Conservation (phyloP, 2,329 filamentous ascomycete genomes). For the Claviceps africana region DNA sequence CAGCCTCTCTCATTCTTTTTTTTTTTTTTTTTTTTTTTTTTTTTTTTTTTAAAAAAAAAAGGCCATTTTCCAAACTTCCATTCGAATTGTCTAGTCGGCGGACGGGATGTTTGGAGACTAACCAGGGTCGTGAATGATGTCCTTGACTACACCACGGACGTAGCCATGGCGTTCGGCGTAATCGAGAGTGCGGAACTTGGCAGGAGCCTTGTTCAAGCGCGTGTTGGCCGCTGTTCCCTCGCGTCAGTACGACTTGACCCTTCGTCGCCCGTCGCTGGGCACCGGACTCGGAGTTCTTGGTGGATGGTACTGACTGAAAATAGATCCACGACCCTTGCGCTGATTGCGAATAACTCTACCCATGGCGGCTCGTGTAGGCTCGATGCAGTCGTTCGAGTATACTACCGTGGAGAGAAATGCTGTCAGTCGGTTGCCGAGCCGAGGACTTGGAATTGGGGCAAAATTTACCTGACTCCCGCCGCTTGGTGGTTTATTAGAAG, state of each 20-base stretch:
- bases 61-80: neutral
- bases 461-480: slow-evolving; percentile 25
- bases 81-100: neutral
- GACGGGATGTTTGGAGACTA: slow-evolving; percentile 14
- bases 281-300: slow-evolving; percentile 9
- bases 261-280: slow-evolving; percentile 11
- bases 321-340: slow-evolving; percentile 45
- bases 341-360: slow-evolving; percentile 53
- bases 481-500: slow-evolving; percentile 26
- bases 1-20: slow-evolving; percentile 11
- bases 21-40: too few relatives aligned
- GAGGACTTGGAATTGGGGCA: slow-evolving; percentile 12
- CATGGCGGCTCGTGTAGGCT: slow-evolving; percentile 29
- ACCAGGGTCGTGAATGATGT: slow-evolving; percentile 97
- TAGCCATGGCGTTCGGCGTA: slow-evolving; percentile 96
- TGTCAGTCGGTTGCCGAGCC: slow-evolving; percentile 7
- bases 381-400: slow-evolving; percentile 21
- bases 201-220: slow-evolving; percentile 71
- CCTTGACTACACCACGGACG: slow-evolving; percentile 92
- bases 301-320: slow-evolving; percentile 36
- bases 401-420: slow-evolving; percentile 7
- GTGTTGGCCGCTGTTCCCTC: slow-evolving; percentile 53
- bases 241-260: slow-evolving; percentile 17
- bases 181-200: slow-evolving; percentile 94
- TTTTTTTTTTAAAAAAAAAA: too few relatives aligned